A percentile compares a stretch with the other conserved stretches of the same genome.
Evolutionary conservation across 1,284 basidiomycete genomes (phyloP).

Genomic region (Agroathelia rolfsii): DNA sequence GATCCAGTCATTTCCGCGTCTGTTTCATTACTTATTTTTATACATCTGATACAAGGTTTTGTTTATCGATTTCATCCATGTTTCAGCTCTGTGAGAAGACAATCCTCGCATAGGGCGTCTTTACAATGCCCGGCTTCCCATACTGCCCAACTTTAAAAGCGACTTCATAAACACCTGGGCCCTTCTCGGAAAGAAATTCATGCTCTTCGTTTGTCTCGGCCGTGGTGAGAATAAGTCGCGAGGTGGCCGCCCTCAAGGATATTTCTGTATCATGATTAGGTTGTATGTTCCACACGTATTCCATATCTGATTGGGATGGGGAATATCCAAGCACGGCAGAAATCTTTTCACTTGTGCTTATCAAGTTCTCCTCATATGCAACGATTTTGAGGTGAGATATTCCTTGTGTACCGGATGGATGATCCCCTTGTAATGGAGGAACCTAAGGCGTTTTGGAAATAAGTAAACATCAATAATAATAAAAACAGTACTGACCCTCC

Average conservation of each 20-base stretch:
- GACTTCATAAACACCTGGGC: slow-evolving; percentile 38
- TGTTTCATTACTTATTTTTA: no score
- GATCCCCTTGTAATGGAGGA: slow-evolving; percentile 32
- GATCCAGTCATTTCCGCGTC: no score
- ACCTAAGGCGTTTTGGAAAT: slow-evolving; percentile 1
- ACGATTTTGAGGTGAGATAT: slow-evolving; percentile 38
- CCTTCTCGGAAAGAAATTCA: slow-evolving; percentile 23
- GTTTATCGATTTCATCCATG: no score
- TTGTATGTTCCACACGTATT: slow-evolving; percentile 20
- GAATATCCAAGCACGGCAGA: slow-evolving; percentile 35
- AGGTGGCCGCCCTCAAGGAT: slow-evolving; percentile 9
- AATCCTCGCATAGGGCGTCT: slow-evolving; percentile 36
- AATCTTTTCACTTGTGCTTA: slow-evolving; percentile 25
- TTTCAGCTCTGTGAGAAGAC: no score
- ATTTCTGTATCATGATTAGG: no score
- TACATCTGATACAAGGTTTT: no score
- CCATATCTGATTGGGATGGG: slow-evolving; percentile 18
- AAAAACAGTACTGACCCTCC: slow-evolving; percentile 36
- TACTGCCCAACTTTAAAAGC: slow-evolving; percentile 29
- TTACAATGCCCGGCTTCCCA: slow-evolving; percentile 18
- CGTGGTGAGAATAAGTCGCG: slow-evolving; percentile 27
- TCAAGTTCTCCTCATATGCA: slow-evolving; percentile 19
- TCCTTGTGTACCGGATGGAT: slow-evolving; percentile 36
- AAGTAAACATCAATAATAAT: neutral
- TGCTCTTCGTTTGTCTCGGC: slow-evolving; percentile 26